These are phyloP conservation scores for Schizochytrium sp. DNA, from an alignment of 108 stramenopile species.

Conservation along the genomic window DNA sequence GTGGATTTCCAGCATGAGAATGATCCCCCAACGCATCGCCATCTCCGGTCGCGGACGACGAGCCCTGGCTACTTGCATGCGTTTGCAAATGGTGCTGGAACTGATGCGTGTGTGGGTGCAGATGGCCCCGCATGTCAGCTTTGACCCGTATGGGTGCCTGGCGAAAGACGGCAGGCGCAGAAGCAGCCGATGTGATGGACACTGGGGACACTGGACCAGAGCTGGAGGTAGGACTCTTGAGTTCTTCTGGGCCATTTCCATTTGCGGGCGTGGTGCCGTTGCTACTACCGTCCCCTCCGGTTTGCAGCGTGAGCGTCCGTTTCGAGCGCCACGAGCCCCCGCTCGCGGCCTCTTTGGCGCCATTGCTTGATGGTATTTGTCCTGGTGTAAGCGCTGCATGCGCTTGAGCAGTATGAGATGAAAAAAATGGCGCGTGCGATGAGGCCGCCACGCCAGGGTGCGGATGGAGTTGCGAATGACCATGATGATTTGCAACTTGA, in stretches of 20 bases:
- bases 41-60: not conserved
- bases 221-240: not conserved
- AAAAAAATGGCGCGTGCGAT: too few species aligned
- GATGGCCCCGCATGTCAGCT: not conserved
- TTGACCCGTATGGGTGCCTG: not conserved
- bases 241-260: not conserved
- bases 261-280: not conserved
- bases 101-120: not conserved
- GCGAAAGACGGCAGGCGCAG: not conserved
- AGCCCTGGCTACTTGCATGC: too few species aligned
- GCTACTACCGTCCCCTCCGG: not conserved
- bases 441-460: too few species aligned
- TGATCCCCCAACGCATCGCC: not conserved
- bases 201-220: slow-evolving; percentile 8
- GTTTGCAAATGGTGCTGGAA: not conserved
- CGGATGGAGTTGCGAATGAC: too few species aligned
- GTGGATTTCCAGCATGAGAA: not conserved
- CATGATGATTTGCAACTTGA: not conserved
- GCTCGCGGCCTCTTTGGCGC: not conserved
- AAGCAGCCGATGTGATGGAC: not conserved
- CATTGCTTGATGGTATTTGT: not conserved
- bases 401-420: too few species aligned
- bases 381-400: too few species aligned
- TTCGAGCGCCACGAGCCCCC: not conserved
- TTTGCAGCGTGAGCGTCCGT: not conserved